These are phyloP conservation scores for Boletus coccyginus DNA, from an alignment of 768 basidiomycete species.

Conservation along the genomic window DNA sequence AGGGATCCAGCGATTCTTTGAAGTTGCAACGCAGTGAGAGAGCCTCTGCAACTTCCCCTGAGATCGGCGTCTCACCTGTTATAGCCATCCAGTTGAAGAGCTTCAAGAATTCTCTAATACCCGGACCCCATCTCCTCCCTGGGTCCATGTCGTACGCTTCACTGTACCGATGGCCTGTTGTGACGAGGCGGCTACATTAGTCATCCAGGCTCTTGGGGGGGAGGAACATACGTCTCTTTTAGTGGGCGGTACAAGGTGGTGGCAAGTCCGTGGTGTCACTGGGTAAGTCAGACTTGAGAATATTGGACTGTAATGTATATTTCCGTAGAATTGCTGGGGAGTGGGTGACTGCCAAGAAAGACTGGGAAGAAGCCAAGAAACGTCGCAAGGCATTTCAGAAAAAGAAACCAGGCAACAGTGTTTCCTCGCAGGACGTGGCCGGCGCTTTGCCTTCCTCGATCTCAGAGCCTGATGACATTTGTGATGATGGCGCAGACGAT, in stretches of 20 bases:
- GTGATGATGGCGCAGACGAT: slow-evolving; percentile 74
- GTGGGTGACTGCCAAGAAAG: slow-evolving; percentile 85
- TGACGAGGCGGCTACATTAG: slow-evolving; percentile 65
- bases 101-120: slow-evolving; percentile 77
- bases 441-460: slow-evolving; percentile 15
- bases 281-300: slow-evolving; percentile 49
- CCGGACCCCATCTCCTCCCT: slow-evolving; percentile 81
- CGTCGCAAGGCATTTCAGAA: slow-evolving; percentile 48
- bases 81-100: slow-evolving; percentile 82
- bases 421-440: slow-evolving; percentile 16
- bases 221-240: slow-evolving; percentile 64
- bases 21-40: slow-evolving; percentile 64
- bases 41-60: neutral
- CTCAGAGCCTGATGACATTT: slow-evolving; percentile 35
- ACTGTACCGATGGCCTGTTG: slow-evolving; percentile 74
- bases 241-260: slow-evolving; percentile 94
- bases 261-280: slow-evolving; percentile 86
- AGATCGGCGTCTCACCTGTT: neutral
- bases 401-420: slow-evolving; percentile 18
- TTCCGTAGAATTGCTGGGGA: slow-evolving; percentile 69
- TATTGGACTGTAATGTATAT: slow-evolving; percentile 14
- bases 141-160: slow-evolving; percentile 70
- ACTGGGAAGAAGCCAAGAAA: slow-evolving; percentile 69
- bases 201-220: slow-evolving; percentile 84
- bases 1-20: slow-evolving; percentile 61